Conservation (phyloP, 495 filamentous ascomycete species). For the Xylaria sp. region DNA sequence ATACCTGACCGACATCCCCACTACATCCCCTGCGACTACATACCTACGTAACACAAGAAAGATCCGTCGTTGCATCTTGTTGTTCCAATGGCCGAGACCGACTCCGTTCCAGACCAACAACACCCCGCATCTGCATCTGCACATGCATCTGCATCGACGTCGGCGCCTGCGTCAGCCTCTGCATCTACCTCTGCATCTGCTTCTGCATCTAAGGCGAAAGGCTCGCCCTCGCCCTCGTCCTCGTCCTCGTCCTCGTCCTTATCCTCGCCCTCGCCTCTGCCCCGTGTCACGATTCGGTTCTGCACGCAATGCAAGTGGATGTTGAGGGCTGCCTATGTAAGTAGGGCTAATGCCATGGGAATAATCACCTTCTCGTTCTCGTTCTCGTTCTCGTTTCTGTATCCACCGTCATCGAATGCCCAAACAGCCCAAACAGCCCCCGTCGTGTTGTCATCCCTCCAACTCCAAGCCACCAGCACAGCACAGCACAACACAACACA, state of each 20-base stretch:
- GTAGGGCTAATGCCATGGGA: conserved; percentile 36
- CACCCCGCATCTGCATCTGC: conserved; percentile 24
- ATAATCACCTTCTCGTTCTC: too few species aligned
- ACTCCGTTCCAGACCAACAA: conserved; percentile 25
- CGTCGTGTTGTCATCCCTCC: too few species aligned
- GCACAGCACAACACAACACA: too few species aligned
- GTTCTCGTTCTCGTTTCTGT: not conserved
- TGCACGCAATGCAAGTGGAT: conserved; percentile 94
- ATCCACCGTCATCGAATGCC: conserved; percentile 26
- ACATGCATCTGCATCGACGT: not conserved
- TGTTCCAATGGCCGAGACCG: conserved; percentile 43
- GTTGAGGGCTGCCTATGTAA: conserved; percentile 81
- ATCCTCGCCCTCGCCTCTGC: conserved; percentile 45
- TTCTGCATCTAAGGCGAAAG: conserved; percentile 21
- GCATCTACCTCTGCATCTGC: conserved; percentile 30
- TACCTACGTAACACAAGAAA: not conserved
- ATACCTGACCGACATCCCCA: too few species aligned
- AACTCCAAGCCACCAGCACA: not conserved
- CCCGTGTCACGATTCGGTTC: conserved; percentile 77
- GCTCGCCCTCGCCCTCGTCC: too few species aligned
- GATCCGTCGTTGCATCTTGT: not conserved
- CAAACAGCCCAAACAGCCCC: too few species aligned
- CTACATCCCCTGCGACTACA: not conserved
- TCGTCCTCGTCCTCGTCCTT: too few species aligned
- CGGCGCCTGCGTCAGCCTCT: not conserved